Conservation (phyloP, 1,139 yeast genomes). For the Kodamaea sp. region DNA sequence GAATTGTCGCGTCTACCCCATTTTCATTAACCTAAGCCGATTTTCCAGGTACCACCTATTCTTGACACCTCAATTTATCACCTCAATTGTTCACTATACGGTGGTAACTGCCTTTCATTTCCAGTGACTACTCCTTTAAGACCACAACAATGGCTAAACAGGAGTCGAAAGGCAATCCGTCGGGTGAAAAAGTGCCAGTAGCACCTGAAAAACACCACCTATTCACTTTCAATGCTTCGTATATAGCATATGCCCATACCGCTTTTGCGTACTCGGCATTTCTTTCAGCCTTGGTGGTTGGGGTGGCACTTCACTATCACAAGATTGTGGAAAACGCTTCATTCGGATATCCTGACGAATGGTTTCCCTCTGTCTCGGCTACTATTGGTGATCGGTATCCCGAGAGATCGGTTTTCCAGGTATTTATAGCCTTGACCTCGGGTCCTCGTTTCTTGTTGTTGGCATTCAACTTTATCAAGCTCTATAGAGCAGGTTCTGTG, state of each 20-base stretch:
- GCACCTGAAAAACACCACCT: constrained; percentile 4
- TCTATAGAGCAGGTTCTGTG: constrained; percentile 38
- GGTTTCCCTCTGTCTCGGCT: constrained; percentile 98
- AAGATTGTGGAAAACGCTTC: constrained; percentile 86
- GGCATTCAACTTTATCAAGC: constrained; percentile 55
- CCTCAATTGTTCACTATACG: too few relatives aligned
- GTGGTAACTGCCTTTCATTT: too few relatives aligned
- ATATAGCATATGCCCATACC: constrained; percentile 71
- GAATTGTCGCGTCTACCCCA: too few relatives aligned
- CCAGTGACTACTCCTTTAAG: too few relatives aligned
- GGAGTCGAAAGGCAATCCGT: too few relatives aligned
- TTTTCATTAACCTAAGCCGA: too few relatives aligned
- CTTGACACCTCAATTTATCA: too few relatives aligned
- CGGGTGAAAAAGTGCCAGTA: too few relatives aligned
- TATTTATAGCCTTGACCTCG: constrained; percentile 74
- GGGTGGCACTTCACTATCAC: constrained; percentile 72
- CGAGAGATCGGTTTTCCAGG: constrained; percentile 88
- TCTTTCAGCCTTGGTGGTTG: constrained; percentile 69
- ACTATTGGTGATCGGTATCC: constrained; percentile 97
- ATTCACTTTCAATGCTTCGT: constrained; percentile 54
- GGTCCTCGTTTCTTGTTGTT: constrained; percentile 85
- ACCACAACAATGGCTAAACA: too few relatives aligned
- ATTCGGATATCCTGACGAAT: constrained; percentile 92
- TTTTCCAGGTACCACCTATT: too few relatives aligned
- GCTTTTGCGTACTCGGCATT: constrained; percentile 73